Evolutionary conservation across 306 rosid genomes (phyloP), one percentile per base, ranked within the genome.

Genomic region (Clitoria ternatea): DNA sequence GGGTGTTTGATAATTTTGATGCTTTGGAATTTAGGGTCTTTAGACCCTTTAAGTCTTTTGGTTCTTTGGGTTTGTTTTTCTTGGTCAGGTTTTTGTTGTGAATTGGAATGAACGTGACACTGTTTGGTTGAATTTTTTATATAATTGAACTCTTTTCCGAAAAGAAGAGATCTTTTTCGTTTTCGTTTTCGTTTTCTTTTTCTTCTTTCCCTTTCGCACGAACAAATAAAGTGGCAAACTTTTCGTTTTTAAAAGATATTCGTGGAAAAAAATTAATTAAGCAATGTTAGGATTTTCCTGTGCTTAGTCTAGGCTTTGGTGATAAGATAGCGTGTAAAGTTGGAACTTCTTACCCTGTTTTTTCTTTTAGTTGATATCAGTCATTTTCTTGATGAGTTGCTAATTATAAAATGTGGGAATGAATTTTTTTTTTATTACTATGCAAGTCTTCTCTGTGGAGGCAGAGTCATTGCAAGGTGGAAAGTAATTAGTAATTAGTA

Each of bases 241-340:
- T 64, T 73, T 54, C 78, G 18, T 54, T 69, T 48, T 19, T 20
- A 22, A 66, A 73, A 80, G 39, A 44, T 22, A 20, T 35, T 76
- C 47, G 33, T 48, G 44, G 44, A 61, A 19, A 8, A 27, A 6
- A 36, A 14, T 24, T 56, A 30, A 54, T 45, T 56, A 12, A 23
- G 27, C 60, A 32, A 50, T 60, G 64, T 73, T 66, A 62, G 73
- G 64, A 75, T 61, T 78, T 72, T 71, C 64, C 74, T 47, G 60
- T 73, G 60, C 60, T 42, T 61, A 50, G 35, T 70, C 49, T 65
- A 17, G 66, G 40, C 59, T 55, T 65, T 48, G 48, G 19, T 20
- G 24, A 13, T 52, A 33, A 14, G 47, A 8, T 69, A 78, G 56
- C 70, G 66, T 44, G 73, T 26, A 13, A 70, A 56, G 39, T 70